Conservation (phyloP, 805 yeast genomes). For the Helenozyma baotianmanensis region DNA sequence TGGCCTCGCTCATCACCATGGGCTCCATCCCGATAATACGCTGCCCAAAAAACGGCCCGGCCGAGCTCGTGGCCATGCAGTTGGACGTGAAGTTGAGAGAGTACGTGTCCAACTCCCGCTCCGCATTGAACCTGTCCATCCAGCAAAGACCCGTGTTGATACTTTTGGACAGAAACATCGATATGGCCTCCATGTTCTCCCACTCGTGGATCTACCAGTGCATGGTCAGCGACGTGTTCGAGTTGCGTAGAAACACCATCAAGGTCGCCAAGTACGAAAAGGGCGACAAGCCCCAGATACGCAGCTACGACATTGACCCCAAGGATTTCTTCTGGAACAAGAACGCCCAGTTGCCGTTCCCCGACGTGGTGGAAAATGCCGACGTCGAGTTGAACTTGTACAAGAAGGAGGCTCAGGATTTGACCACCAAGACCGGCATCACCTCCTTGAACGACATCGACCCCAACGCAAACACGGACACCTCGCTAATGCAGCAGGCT, state of each 20-base stretch:
- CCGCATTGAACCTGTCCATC: slow-evolving; percentile 17
- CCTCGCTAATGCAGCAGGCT: slow-evolving; percentile 73
- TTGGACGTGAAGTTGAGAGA: slow-evolving; percentile 82
- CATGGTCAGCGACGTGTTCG: slow-evolving; percentile 88
- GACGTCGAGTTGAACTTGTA: slow-evolving; percentile 77
- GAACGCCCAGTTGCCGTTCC: slow-evolving; percentile 87
- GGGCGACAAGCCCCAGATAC: slow-evolving; percentile 30
- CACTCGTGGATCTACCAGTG: slow-evolving; percentile 99
- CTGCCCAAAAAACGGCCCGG: slow-evolving; percentile 90
- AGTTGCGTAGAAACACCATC: slow-evolving; percentile 77
- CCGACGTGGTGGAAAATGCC: slow-evolving; percentile 97
- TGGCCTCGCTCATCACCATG: slow-evolving; percentile 72
- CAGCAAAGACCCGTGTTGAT: slow-evolving; percentile 71
- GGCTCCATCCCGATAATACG: slow-evolving; percentile 85
- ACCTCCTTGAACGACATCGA: slow-evolving; percentile 73
- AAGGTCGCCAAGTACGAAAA: slow-evolving; percentile 43
- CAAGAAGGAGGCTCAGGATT: slow-evolving; percentile 81
- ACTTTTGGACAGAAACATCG: slow-evolving; percentile 82
- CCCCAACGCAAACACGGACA: slow-evolving; percentile 50
- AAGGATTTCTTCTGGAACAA: slow-evolving; percentile 87
- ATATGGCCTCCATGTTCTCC: slow-evolving; percentile 87
- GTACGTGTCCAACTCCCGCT: slow-evolving; percentile 67
- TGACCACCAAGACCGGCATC: slow-evolving; percentile 73
- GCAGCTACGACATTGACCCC: slow-evolving; percentile 84
- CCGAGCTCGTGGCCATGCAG: slow-evolving; percentile 86